phyloP scores from a whole-genome alignment of 1,284 basidiomycete species.

The Puccinia novopanici region DNA sequence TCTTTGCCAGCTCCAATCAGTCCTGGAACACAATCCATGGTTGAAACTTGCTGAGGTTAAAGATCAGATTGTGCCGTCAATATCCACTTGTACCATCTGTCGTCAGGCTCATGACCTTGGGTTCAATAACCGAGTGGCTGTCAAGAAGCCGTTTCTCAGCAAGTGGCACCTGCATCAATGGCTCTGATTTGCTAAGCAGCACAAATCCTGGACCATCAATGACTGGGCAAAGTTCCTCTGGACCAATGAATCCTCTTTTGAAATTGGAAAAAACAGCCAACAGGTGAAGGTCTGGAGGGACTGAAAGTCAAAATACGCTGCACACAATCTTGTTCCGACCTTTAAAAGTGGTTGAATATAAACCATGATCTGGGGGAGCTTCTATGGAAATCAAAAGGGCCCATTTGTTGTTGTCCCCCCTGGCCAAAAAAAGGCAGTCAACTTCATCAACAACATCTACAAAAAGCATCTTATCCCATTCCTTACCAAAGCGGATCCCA shows the following conservation, averaged over 20 bases:
- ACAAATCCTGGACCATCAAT: background rate
- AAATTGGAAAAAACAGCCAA: slow-evolving; percentile 13
- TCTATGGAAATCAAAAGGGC: too few relatives aligned
- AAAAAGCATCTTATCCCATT: too few relatives aligned
- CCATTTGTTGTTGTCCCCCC: too few relatives aligned
- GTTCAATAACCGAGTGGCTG: background rate
- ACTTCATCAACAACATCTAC: too few relatives aligned
- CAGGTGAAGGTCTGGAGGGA: slow-evolving; percentile 19
- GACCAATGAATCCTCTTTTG: slow-evolving; percentile 31
- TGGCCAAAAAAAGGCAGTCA: too few relatives aligned
- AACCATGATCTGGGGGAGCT: background rate
- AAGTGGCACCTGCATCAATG: background rate
- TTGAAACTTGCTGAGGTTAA: background rate
- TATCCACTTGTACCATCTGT: background rate
- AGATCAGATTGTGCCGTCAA: background rate
- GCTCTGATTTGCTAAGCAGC: slow-evolving; percentile 10
- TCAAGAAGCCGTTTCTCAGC: slow-evolving; percentile 1
- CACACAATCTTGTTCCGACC: too few relatives aligned
- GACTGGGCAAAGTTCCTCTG: slow-evolving; percentile 24
- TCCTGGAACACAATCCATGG: background rate
- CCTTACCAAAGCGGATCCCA: too few relatives aligned
- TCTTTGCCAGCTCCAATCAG: background rate
- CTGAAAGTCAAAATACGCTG: background rate
- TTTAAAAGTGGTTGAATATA: slow-evolving; percentile 17
- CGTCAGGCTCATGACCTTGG: background rate